Evolutionary conservation across 2,329 filamentous ascomycete genomes (phyloP).

Genomic region (Ceratocystis cacaofunesta): DNA sequence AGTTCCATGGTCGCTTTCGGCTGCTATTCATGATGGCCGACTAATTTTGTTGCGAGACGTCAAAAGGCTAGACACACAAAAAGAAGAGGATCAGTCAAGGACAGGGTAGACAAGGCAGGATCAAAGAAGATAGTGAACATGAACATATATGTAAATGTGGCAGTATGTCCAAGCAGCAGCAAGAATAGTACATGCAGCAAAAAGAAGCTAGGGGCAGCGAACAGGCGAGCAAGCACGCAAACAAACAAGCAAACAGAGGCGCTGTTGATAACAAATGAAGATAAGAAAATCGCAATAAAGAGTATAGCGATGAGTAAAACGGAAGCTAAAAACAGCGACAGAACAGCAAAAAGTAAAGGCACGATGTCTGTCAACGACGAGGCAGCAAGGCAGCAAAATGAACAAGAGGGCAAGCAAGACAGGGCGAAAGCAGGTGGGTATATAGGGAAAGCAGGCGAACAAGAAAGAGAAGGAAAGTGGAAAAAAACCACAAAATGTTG

Average conservation of each 20-base stretch:
- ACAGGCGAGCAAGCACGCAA: neutral
- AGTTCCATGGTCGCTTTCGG: neutral
- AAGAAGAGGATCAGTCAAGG: neutral
- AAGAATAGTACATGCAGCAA: neutral
- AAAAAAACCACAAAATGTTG: neutral
- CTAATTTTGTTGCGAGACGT: neutral
- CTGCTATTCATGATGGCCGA: neutral
- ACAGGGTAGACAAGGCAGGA: neutral
- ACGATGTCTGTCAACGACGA: no score
- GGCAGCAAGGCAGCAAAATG: neutral
- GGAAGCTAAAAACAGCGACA: no score
- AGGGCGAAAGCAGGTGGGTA: neutral
- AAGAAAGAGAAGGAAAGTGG: neutral
- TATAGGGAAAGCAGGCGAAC: neutral
- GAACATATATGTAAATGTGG: neutral
- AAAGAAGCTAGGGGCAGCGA: neutral
- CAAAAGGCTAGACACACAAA: neutral
- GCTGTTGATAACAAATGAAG: neutral
- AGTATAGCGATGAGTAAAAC: neutral
- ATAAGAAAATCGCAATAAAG: neutral
- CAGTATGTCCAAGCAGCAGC: neutral
- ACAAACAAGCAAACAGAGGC: no score
- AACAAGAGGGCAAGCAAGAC: neutral
- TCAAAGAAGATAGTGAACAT: neutral
- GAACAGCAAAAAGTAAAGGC: no score